These are phyloP conservation scores for Fusarium abutilonis DNA, from an alignment of 2,329 filamentous ascomycete genomes.

Conservation along the genomic window DNA sequence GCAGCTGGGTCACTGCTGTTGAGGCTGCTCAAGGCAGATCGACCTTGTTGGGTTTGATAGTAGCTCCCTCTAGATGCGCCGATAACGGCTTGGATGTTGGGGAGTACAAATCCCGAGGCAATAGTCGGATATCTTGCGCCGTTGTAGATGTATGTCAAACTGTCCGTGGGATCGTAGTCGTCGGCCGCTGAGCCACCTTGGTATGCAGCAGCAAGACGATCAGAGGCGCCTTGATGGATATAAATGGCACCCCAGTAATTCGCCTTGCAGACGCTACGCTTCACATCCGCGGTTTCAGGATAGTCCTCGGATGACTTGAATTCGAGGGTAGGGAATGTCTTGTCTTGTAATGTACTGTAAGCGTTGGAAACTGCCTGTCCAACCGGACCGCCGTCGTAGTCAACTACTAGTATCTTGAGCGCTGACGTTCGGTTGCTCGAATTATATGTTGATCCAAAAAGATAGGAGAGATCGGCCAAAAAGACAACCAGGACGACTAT, in stretches of 20 bases:
- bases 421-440: slow-evolving; percentile 35
- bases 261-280: slow-evolving; percentile 49
- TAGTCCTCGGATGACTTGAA: slow-evolving; percentile 43
- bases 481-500: slow-evolving; percentile 36
- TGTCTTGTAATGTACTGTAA: slow-evolving; percentile 47
- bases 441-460: slow-evolving; percentile 49
- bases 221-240: slow-evolving; percentile 46
- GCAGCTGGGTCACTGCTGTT: slow-evolving; percentile 41
- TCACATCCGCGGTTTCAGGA: slow-evolving; percentile 41
- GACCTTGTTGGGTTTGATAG: slow-evolving; percentile 42
- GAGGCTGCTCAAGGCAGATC: slow-evolving; percentile 33
- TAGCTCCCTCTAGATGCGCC: slow-evolving; percentile 39
- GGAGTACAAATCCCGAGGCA: slow-evolving; percentile 43
- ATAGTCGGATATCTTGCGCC: slow-evolving; percentile 50
- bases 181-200: slow-evolving; percentile 36
- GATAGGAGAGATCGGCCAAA: slow-evolving; percentile 45
- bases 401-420: slow-evolving; percentile 46
- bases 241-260: slow-evolving; percentile 54
- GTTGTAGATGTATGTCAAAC: slow-evolving; percentile 51
- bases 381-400: slow-evolving; percentile 49
- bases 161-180: slow-evolving; percentile 48
- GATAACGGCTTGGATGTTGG: slow-evolving; percentile 46
- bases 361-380: slow-evolving; percentile 48
- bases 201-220: slow-evolving; percentile 45
- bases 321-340: slow-evolving; percentile 48